Base-by-base conservation (phyloP, 306 rosid species). In the Prosopis cineraria region DNA sequence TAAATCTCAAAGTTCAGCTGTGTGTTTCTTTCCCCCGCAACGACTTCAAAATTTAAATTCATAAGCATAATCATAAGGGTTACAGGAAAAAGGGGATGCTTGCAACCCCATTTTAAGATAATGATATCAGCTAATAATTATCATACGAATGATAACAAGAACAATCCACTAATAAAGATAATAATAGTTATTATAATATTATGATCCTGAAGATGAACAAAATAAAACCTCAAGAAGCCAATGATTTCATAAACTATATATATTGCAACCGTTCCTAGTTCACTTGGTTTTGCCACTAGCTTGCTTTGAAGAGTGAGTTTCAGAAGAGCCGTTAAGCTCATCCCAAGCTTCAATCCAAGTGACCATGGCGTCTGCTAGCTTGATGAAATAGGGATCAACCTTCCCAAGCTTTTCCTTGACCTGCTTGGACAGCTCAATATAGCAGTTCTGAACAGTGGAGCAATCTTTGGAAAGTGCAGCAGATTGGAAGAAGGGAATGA, bases 401-500 rank as follows among this genome's bases (percentile, higher is more conserved):
- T 27, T 50, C 30, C 84, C 87, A 30, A 88, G 86, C 60, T 83
- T 81, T 48, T 80, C 86, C 74, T 73, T 80, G 43, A 83, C 89
- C 41, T 50, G 74, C 74, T 85, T 80, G 62, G 89, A 82, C 45
- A 85, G 82, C 52, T 85, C 87, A 43, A 83, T 17, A 78, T 85
- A 85, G 89, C 89, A 85, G 27, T 80, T 75, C 60, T 78, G 82
- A 34, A 83, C 86, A 20, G 78, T 80, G 16, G 79, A 68, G 78
- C 86, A 85, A 25, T 83, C 85, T 68, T 78, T 80, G 9, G 87
- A 69, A 53, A 88, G 76, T 31, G 25, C 65, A 31, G 78, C 74
- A 20, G 84, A 34, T 45, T 81, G 86, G 75, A 88, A 83, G 83
- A 85, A 83, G 20, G 83, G 85, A 73, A 88, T 85, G 31, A 81